Evolutionary conservation across 2,329 filamentous ascomycete genomes (phyloP).

Genomic region (Epichloe scottii): DNA sequence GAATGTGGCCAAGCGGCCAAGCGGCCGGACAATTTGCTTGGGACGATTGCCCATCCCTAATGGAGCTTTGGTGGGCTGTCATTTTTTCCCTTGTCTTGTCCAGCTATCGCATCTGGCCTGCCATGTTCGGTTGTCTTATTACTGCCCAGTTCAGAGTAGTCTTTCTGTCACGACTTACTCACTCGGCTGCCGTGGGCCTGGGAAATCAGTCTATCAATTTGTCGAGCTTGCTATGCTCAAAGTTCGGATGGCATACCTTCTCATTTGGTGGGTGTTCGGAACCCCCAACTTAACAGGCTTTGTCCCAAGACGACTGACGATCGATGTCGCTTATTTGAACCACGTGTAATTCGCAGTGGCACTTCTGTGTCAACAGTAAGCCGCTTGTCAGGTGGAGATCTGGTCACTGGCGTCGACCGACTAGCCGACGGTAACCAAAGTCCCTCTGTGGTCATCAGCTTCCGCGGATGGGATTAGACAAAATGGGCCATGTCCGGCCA

Average conservation of each 20-base stretch:
- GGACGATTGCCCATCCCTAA: conserved; percentile 1
- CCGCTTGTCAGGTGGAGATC: not conserved
- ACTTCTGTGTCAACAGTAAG: not conserved
- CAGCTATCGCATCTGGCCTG: not conserved
- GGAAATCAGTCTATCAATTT: not conserved
- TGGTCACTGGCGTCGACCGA: not conserved
- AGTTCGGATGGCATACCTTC: conserved; percentile 2
- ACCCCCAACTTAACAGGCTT: not conserved
- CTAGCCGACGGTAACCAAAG: not conserved
- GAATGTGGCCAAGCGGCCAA: not conserved
- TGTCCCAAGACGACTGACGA: not conserved
- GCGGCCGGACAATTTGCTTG: not conserved
- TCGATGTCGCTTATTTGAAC: not conserved
- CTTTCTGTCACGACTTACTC: no score
- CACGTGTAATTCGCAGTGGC: not conserved
- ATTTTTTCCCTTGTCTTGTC: not conserved
- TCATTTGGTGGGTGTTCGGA: not conserved
- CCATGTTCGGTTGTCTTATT: not conserved
- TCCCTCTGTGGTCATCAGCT: not conserved
- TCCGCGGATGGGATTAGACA: not conserved
- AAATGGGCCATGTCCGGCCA: not conserved
- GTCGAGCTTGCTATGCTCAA: not conserved
- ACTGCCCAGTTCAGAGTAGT: no score
- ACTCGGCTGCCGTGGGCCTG: not conserved
- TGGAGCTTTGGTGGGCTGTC: conserved; percentile 1